Conservation (phyloP, 169 alveolate genomes). For the Eimeria mitis region DNA sequence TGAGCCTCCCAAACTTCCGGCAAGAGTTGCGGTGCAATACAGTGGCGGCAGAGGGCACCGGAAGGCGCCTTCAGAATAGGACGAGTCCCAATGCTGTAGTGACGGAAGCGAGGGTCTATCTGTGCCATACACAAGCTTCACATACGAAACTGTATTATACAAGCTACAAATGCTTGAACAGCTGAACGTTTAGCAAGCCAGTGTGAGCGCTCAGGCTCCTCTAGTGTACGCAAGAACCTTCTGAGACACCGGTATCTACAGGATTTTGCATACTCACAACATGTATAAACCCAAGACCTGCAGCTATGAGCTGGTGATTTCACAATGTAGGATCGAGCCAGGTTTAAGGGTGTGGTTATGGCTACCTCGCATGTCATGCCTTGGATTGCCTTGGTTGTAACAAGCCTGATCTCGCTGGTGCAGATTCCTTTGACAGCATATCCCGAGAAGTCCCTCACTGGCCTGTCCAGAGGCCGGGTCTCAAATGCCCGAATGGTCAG, state of each 20-base stretch:
- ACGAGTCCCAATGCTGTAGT: constrained; percentile 76
- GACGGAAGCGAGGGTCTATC: constrained; percentile 78
- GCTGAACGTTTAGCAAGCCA: not conserved
- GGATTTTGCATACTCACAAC: not conserved
- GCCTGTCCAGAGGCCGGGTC: constrained; percentile 47
- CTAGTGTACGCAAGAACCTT: not conserved
- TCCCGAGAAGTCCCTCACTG: constrained; percentile 23
- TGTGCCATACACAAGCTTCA: constrained; percentile 16
- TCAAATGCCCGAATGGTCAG: constrained; percentile 47
- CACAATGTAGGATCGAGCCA: not conserved
- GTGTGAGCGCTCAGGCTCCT: not conserved
- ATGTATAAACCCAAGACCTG: not conserved
- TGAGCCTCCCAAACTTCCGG: constrained; percentile 80
- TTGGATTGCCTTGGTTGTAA: constrained; percentile 20
- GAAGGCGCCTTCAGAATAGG: constrained; percentile 64
- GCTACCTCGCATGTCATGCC: constrained; percentile 16
- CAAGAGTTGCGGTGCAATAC: constrained; percentile 68
- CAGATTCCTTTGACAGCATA: not conserved
- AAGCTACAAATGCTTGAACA: not conserved
- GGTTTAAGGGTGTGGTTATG: not conserved
- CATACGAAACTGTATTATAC: not conserved
- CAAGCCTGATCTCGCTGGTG: constrained; percentile 24
- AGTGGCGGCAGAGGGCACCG: constrained; percentile 79
- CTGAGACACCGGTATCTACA: not conserved
- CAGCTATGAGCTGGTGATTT: not conserved